phyloP scores from a whole-genome alignment of 78 protist species.

The Dictyostelium purpureum region DNA sequence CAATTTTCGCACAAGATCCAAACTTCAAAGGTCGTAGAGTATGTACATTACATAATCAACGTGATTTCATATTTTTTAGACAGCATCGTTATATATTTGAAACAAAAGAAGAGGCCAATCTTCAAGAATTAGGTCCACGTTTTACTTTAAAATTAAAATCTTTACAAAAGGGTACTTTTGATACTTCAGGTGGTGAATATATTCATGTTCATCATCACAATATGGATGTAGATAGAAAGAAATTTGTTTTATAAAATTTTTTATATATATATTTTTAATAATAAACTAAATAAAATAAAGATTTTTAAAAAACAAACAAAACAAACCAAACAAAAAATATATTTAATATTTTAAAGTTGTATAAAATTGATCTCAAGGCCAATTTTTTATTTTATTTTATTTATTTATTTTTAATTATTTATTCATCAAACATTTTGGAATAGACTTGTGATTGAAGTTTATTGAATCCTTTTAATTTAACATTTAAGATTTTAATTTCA shows the following conservation, averaged over 20 bases:
- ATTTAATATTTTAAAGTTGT: neutral
- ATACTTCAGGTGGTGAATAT: slow-evolving; percentile 94
- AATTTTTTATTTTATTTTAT: neutral
- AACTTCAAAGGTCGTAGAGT: slow-evolving; percentile 95
- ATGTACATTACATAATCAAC: slow-evolving; percentile 97
- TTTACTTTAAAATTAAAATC: slow-evolving; percentile 95
- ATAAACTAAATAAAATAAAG: neutral
- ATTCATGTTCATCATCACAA: slow-evolving; percentile 85
- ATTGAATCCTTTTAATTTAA: neutral
- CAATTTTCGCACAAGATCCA: slow-evolving; percentile 93
- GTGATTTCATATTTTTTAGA: slow-evolving; percentile 98
- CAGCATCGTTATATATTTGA: slow-evolving; percentile 92
- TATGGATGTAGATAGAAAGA: slow-evolving; percentile 80
- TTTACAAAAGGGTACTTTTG: slow-evolving; percentile 96
- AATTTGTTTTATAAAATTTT: slow-evolving; percentile 68
- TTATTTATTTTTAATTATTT: neutral
- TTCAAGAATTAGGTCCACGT: slow-evolving; percentile 98
- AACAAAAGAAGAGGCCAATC: slow-evolving; percentile 57
- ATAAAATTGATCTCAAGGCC: neutral
- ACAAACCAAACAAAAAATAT: neutral
- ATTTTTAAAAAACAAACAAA: neutral
- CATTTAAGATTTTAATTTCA: slow-evolving; percentile 1
- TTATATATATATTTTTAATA: neutral
- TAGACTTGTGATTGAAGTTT: slow-evolving; percentile 15
- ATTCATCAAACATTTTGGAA: slow-evolving; percentile 66